Evolutionary conservation across 495 filamentous ascomycete genomes (phyloP).

Genomic region (Neurospora sp.): DNA sequence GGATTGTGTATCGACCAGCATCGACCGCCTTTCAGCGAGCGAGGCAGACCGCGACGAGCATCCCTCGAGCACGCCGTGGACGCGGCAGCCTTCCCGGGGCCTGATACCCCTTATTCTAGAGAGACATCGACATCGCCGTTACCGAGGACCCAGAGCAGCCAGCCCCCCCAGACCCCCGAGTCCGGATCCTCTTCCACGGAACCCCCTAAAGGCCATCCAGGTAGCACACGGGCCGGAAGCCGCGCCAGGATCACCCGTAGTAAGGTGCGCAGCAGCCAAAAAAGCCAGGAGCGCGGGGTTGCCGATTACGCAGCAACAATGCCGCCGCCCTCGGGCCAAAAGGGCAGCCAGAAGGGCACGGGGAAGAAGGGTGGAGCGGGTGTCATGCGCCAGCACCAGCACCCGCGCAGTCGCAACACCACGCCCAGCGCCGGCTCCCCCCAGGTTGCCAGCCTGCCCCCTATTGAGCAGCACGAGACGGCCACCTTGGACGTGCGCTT

Average conservation of each 20-base stretch:
- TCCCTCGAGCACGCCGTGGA: background rate
- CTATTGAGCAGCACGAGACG: slow-evolving; percentile 50
- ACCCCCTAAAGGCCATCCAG: background rate
- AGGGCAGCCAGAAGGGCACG: slow-evolving; percentile 68
- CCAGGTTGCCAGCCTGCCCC: slow-evolving; percentile 36
- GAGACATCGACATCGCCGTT: background rate
- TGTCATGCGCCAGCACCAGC: slow-evolving; percentile 46
- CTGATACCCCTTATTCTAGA: background rate
- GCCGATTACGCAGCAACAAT: slow-evolving; percentile 19
- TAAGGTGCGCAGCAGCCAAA: background rate
- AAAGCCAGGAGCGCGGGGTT: background rate
- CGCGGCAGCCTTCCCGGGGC: background rate
- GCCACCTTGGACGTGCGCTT: slow-evolving; percentile 51
- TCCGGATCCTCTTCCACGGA: background rate
- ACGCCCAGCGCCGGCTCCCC: slow-evolving; percentile 56
- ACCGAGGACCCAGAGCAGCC: background rate
- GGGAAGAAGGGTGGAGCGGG: slow-evolving; percentile 59
- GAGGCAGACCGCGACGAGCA: background rate
- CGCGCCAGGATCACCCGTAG: background rate
- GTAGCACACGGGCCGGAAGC: background rate
- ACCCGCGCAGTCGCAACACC: slow-evolving; percentile 69
- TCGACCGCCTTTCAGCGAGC: background rate
- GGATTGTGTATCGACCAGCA: slow-evolving; percentile 1
- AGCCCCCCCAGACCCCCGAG: background rate
- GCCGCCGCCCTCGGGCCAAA: slow-evolving; percentile 47